Conservation (phyloP, 768 basidiomycete species). For the Mycena chlorophos region DNA sequence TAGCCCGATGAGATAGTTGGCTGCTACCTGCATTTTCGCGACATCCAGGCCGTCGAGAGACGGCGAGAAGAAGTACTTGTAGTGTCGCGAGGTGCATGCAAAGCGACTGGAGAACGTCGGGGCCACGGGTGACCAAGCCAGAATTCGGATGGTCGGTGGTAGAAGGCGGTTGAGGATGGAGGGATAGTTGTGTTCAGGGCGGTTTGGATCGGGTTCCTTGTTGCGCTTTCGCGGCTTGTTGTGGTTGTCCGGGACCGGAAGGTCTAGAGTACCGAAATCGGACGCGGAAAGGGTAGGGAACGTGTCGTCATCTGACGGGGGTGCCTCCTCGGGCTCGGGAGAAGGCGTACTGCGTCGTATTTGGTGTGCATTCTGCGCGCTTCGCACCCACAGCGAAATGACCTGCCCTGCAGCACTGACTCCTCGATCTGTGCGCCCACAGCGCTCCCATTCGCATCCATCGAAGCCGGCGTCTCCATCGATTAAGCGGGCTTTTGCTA, state of each 20-base stretch:
- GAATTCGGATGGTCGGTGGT: conserved; percentile 84
- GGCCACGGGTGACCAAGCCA: conserved; percentile 91
- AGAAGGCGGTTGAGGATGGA: conserved; percentile 82
- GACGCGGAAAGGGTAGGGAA: conserved; percentile 33
- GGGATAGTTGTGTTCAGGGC: conserved; percentile 72
- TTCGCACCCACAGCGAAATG: conserved; percentile 86
- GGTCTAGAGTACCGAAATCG: conserved; percentile 41
- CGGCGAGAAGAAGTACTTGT: conserved; percentile 92
- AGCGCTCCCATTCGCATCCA: conserved; percentile 87
- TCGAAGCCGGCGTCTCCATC: conserved; percentile 73
- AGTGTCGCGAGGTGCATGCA: conserved; percentile 84
- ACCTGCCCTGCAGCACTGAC: conserved; percentile 96
- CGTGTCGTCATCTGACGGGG: conserved; percentile 8
- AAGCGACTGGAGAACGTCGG: conserved; percentile 83
- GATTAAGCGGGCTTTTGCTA: conserved; percentile 76
- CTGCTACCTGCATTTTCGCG: conserved; percentile 72
- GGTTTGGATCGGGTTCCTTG: conserved; percentile 18
- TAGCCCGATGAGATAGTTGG: conserved; percentile 70
- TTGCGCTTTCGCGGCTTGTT: conserved; percentile 20
- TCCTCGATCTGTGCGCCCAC: conserved; percentile 92
- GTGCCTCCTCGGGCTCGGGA: conserved; percentile 16
- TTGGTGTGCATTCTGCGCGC: conserved; percentile 44
- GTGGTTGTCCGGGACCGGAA: conserved; percentile 26
- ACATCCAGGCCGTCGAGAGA: conserved; percentile 61
- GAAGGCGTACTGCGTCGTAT: background rate